These are phyloP conservation scores for Malus sylvestris DNA, from an alignment of 306 rosid genomes.

Conservation along the genomic window DNA sequence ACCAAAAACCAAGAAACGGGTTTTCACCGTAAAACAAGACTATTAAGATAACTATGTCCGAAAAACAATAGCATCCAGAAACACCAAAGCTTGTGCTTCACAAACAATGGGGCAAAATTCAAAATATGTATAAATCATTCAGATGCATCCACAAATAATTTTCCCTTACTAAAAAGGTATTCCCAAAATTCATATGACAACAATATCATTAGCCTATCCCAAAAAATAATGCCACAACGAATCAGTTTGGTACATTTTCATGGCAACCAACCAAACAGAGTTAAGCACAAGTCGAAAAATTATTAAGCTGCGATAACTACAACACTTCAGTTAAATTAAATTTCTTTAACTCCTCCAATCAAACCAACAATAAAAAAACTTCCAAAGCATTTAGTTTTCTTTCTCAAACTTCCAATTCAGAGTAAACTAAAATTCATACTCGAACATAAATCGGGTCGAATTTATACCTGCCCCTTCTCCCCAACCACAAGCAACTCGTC, in stretches of 20 bases:
- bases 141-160: not conserved
- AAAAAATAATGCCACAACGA: not conserved
- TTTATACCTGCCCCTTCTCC: slow-evolving; percentile 77
- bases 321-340: not conserved
- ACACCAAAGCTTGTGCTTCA: not conserved
- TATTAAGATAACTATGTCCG: not conserved
- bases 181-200: not conserved
- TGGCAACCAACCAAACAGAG: not conserved
- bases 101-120: too few relatives aligned
- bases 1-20: not conserved
- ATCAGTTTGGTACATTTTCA: not conserved
- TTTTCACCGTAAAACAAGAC: not conserved
- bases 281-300: not conserved
- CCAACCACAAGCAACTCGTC: slow-evolving; percentile 68
- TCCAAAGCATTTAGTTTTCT: not conserved
- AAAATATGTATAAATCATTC: not conserved
- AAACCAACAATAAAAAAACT: not conserved
- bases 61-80: not conserved
- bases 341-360: not conserved
- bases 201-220: not conserved
- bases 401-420: not conserved
- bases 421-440: too few relatives aligned
- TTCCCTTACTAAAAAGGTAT: not conserved
- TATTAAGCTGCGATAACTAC: not conserved
- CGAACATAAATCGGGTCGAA: not conserved